phyloP scores from a whole-genome alignment of 129 eudicot species.

The Flaveria sonorensis region DNA sequence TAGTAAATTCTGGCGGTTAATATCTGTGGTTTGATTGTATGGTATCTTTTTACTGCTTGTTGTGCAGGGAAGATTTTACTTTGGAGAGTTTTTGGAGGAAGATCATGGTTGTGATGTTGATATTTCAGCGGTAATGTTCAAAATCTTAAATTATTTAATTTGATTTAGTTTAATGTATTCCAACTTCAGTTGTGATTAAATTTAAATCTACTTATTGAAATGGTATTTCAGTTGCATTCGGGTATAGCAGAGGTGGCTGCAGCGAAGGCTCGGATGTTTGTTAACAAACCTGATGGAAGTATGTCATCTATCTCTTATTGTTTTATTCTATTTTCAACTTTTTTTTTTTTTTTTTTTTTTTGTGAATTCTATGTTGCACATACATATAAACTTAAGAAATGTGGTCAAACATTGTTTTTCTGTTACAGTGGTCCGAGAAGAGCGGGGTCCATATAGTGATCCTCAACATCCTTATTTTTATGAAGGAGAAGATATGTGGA shows the following conservation, averaged over 20 bases:
- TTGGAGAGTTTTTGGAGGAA: conserved; percentile 76
- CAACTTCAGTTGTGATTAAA: conserved; percentile 7
- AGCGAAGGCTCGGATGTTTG: conserved; percentile 95
- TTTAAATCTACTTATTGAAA: conserved; percentile 27
- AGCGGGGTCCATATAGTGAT: conserved; percentile 85
- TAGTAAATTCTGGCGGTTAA: neutral
- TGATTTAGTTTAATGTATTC: neutral
- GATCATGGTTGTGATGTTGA: conserved; percentile 76
- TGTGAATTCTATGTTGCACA: neutral
- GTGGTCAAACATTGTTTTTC: neutral
- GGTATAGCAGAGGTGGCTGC: conserved; percentile 97
- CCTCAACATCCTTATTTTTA: conserved; percentile 95
- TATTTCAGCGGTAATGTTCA: conserved; percentile 58
- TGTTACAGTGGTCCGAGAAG: conserved; percentile 84
- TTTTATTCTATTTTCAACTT: neutral
- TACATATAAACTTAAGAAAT: neutral
- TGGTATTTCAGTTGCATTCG: conserved; percentile 75
- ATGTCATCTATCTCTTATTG: conserved; percentile 26
- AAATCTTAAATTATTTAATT: neutral
- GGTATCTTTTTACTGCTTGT: conserved; percentile 21
- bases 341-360: neutral
- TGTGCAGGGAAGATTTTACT: conserved; percentile 88
- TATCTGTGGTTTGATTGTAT: conserved; percentile 14
- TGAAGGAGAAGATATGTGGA: conserved; percentile 97
- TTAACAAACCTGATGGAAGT: conserved; percentile 98